phyloP scores from a whole-genome alignment of 495 filamentous ascomycete species.

The Stereocaulon alpinum region DNA sequence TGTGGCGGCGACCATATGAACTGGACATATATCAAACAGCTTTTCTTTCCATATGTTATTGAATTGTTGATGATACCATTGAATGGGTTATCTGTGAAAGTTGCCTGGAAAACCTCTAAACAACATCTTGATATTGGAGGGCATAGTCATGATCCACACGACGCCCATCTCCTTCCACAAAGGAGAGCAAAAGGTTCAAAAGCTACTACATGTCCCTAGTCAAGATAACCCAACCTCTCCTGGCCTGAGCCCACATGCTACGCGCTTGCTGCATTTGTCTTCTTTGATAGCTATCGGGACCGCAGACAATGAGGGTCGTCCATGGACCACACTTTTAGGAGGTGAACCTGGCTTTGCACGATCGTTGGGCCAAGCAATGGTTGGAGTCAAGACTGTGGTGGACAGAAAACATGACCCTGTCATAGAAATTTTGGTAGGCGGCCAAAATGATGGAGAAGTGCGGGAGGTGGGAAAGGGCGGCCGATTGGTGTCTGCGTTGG shows the following conservation, averaged over 20 bases:
- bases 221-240: conserved; percentile 51
- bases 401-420: conserved; percentile 56
- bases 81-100: neutral
- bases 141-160: conserved; percentile 2
- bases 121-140: neutral
- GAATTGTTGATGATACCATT: neutral
- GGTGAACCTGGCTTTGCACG: conserved; percentile 56
- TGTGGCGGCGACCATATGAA: neutral
- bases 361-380: conserved; percentile 43
- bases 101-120: neutral
- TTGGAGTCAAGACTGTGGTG: conserved; percentile 50
- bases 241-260: conserved; percentile 43
- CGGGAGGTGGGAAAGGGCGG: conserved; percentile 22
- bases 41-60: neutral
- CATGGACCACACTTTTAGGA: conserved; percentile 68
- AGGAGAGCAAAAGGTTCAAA: conserved; percentile 43
- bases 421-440: conserved; percentile 39
- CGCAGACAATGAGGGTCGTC: conserved; percentile 49
- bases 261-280: conserved; percentile 41
- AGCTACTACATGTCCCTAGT: conserved; percentile 35
- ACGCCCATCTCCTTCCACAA: conserved; percentile 24
- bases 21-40: neutral
- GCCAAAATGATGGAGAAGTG: conserved; percentile 32
- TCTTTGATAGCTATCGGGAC: conserved; percentile 63
- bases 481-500: conserved; percentile 48